These are phyloP conservation scores for Sugiyamaella mastotermitis DNA, from an alignment of 805 yeast genomes.

Conservation along the genomic window DNA sequence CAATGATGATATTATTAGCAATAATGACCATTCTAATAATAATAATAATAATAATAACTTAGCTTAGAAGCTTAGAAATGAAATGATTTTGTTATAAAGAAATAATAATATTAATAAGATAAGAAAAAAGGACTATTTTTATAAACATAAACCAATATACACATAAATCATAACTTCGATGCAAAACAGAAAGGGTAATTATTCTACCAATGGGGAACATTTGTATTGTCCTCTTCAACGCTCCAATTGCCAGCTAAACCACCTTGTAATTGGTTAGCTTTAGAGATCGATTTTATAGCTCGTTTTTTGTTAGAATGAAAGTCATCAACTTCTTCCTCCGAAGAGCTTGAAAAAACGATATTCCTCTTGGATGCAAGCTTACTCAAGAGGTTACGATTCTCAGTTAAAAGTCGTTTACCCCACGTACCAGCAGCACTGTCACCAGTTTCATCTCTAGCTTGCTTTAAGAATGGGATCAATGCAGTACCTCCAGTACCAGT, in stretches of 20 bases:
- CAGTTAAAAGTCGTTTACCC: slow-evolving; percentile 58
- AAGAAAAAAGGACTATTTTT: too few species aligned
- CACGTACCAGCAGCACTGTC: slow-evolving; percentile 88
- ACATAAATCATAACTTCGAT: too few species aligned
- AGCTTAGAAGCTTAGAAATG: too few species aligned
- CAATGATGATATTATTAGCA: too few species aligned
- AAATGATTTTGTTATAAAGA: too few species aligned
- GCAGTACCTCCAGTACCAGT: slow-evolving; percentile 95
- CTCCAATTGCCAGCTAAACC: slow-evolving; percentile 18
- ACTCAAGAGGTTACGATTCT: slow-evolving; percentile 9
- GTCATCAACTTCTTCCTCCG: not conserved
- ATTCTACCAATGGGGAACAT: slow-evolving; percentile 18
- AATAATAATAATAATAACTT: too few species aligned
- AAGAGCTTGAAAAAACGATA: not conserved
- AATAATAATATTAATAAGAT: too few species aligned
- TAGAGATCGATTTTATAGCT: not conserved
- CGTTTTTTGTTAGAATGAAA: not conserved
- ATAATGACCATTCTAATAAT: too few species aligned
- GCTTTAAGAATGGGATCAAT: slow-evolving; percentile 83
- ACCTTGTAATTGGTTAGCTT: not conserved
- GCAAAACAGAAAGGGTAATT: too few species aligned
- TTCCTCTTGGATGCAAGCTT: not conserved
- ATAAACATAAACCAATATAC: too few species aligned
- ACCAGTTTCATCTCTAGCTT: slow-evolving; percentile 94
- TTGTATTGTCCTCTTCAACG: slow-evolving; percentile 10